Evolutionary conservation across 106 monocot species (phyloP).

Genomic region (Gastrodia elata): DNA sequence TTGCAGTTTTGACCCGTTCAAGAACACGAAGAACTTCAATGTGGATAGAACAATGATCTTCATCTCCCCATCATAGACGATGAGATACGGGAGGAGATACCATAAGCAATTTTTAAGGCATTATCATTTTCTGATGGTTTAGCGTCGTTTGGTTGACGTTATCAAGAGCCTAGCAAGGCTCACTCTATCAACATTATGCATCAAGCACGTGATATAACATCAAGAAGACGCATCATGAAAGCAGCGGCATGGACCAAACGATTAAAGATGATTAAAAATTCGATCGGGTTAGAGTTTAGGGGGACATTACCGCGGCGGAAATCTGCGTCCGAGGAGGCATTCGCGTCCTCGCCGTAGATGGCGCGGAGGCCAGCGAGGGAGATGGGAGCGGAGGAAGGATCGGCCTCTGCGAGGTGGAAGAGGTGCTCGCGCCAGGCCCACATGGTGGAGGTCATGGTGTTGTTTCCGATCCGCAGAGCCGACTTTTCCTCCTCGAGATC

Average conservation of each 20-base stretch:
- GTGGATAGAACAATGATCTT: too few species aligned
- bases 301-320: neutral
- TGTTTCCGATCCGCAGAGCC: conserved; percentile 21
- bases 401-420: conserved; percentile 19
- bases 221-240: neutral
- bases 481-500: conserved; percentile 48
- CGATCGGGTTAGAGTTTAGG: neutral
- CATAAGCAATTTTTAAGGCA: neutral
- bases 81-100: too few species aligned
- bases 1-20: too few species aligned
- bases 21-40: too few species aligned
- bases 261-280: neutral
- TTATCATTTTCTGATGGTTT: too few species aligned
- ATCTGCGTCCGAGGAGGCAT: neutral
- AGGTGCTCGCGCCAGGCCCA: conserved; percentile 49
- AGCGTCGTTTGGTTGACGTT: too few species aligned
- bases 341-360: conserved; percentile 43
- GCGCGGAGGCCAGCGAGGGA: conserved; percentile 29
- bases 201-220: neutral
- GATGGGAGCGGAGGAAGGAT: conserved; percentile 23
- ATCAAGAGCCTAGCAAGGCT: neutral
- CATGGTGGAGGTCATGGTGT: conserved; percentile 30
- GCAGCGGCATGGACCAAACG: neutral
- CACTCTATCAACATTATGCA: too few species aligned
- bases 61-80: too few species aligned